phyloP scores from a whole-genome alignment of 805 yeast species.

The Wickerhamiella nectarea region DNA sequence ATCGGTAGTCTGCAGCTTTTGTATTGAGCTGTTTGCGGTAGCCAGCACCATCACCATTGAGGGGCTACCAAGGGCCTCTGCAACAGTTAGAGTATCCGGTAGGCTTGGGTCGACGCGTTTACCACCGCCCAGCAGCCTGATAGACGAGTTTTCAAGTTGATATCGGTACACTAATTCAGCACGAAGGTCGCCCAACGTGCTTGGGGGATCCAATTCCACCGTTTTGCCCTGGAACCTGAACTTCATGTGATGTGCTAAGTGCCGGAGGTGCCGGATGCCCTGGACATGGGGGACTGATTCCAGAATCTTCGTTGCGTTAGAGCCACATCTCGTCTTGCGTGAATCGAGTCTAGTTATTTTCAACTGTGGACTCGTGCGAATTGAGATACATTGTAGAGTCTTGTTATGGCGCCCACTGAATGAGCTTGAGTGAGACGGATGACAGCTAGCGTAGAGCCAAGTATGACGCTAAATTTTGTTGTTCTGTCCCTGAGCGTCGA shows the following conservation, averaged over 20 bases:
- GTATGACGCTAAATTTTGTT: too few species aligned
- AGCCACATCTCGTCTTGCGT: too few species aligned
- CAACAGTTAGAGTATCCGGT: not conserved
- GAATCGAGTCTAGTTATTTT: too few species aligned
- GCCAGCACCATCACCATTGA: conserved; percentile 22
- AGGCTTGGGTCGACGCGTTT: not conserved
- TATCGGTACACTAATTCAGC: not conserved
- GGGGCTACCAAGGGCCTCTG: not conserved
- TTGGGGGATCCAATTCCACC: not conserved
- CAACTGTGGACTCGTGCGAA: too few species aligned
- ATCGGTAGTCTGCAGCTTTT: conserved; percentile 19
- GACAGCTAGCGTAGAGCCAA: too few species aligned
- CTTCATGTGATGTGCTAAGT: not conserved
- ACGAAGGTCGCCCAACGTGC: conserved; percentile 1
- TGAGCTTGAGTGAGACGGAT: too few species aligned
- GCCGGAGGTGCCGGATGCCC: not conserved
- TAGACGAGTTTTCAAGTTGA: not conserved
- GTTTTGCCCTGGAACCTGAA: conserved; percentile 5
- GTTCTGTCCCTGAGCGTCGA: too few species aligned
- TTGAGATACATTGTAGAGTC: too few species aligned
- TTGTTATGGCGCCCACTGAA: too few species aligned
- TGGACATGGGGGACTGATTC: not conserved
- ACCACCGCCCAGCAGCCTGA: conserved; percentile 6
- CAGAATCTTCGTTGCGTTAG: not conserved
- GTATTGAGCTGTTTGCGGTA: conserved; percentile 19